Conservation (phyloP, 805 yeast genomes). For the Spathaspora arborariae region DNA sequence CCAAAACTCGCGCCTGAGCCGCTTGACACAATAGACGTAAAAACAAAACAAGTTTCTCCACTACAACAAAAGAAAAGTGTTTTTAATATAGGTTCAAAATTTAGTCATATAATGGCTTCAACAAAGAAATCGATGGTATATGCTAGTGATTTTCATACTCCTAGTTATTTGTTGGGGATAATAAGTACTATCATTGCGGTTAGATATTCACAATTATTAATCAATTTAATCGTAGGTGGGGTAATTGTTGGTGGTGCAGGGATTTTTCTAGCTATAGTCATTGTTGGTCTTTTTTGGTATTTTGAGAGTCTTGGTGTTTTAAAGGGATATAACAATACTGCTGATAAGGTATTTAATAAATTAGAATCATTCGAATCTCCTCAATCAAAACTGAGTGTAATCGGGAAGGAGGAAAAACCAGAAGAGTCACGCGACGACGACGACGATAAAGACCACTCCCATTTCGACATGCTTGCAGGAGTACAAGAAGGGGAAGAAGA, state of each 20-base stretch:
- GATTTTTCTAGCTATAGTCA: not conserved
- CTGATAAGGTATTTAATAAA: not conserved
- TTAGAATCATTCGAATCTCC: not conserved
- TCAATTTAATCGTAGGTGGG: not conserved
- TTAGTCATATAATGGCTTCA: not conserved
- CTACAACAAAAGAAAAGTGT: not conserved
- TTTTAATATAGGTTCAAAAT: not conserved
- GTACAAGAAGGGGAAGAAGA: not conserved
- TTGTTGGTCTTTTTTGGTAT: not conserved
- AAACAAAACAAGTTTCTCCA: not conserved
- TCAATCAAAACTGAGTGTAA: not conserved
- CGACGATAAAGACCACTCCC: not conserved
- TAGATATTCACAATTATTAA: not conserved
- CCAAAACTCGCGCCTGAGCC: not conserved
- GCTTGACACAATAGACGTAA: not conserved
- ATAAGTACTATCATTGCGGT: not conserved
- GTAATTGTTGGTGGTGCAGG: not conserved
- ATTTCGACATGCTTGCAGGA: not conserved
- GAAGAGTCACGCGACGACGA: not conserved
- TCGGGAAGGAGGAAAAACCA: not conserved
- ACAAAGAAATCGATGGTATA: not conserved
- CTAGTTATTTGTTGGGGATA: slow-evolving; percentile 2
- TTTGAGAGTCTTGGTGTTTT: not conserved
- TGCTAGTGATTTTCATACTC: not conserved
- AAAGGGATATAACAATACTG: not conserved